These are phyloP conservation scores for Trichosporon ovoides DNA, from an alignment of 1,284 basidiomycete species.

Conservation along the genomic window DNA sequence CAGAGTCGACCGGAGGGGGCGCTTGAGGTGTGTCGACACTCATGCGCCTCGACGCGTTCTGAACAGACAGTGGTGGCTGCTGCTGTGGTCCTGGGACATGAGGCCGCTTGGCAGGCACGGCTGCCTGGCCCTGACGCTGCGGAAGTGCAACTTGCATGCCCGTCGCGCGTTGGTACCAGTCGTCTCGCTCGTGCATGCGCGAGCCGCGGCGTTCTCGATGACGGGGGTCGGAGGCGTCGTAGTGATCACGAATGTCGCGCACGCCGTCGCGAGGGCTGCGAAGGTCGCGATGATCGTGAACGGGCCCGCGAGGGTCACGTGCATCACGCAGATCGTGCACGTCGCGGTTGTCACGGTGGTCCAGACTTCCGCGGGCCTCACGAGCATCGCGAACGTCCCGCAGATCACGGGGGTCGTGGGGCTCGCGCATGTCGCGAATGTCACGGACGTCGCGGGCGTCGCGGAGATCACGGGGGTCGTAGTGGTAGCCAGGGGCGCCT, in stretches of 20 bases:
- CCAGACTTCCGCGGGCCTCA: background rate
- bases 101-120: background rate
- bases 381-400: background rate
- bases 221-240: too few species aligned
- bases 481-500: background rate
- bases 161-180: background rate
- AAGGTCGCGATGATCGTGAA: background rate
- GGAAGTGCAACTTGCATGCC: too few species aligned
- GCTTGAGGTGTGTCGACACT: background rate
- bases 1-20: background rate
- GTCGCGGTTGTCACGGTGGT: background rate
- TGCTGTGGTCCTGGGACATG: background rate
- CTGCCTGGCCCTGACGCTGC: background rate
- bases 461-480: background rate
- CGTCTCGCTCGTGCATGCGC: background rate
- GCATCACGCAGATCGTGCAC: background rate
- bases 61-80: background rate
- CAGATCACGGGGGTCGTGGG: background rate
- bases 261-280: conserved; percentile 1
- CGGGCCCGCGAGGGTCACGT: background rate
- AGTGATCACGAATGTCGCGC: too few species aligned
- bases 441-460: background rate
- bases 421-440: background rate
- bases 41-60: background rate
- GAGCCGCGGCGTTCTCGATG: background rate